Conservation (phyloP, 176 grass and related monocot genomes). For the Phoenix dactylifera region DNA sequence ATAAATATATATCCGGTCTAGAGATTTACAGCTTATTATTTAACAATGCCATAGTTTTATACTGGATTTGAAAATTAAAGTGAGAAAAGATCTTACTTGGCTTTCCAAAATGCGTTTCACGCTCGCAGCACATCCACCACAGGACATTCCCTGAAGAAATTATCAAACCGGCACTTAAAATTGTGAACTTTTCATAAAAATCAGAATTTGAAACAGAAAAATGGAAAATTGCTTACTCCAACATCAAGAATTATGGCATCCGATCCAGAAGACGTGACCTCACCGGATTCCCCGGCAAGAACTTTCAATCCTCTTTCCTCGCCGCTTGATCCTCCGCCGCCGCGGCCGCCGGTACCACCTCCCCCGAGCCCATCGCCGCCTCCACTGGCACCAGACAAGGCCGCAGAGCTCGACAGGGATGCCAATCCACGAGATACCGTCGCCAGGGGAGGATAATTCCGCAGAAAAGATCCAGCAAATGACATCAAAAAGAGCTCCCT, state of each 20-base stretch:
- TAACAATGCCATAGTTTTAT: too few species aligned
- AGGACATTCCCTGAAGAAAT: conserved; percentile 77
- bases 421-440: conserved; percentile 49
- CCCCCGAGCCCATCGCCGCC: conserved; percentile 31
- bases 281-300: conserved; percentile 27
- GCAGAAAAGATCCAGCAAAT: conserved; percentile 44
- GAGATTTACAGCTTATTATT: too few species aligned
- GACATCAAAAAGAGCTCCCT: conserved; percentile 49
- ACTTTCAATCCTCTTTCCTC: conserved; percentile 25
- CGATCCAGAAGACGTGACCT: conserved; percentile 29
- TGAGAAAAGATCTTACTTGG: conserved; percentile 44
- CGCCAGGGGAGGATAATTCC: conserved; percentile 18
- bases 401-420: conserved; percentile 52
- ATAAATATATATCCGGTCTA: too few species aligned
- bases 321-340: conserved; percentile 18
- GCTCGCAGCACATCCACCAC: conserved; percentile 85
- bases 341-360: conserved; percentile 27
- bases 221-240: conserved; percentile 39
- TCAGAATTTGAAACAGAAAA: conserved; percentile 1
- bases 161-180: conserved; percentile 6
- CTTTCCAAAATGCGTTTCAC: conserved; percentile 88
- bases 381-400: conserved; percentile 32
- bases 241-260: conserved; percentile 88
- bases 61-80: conserved; percentile 1
- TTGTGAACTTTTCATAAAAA: background rate